These are phyloP conservation scores for Pseudogymnoascus destructans DNA, from an alignment of 2,329 filamentous ascomycete species.

Conservation along the genomic window DNA sequence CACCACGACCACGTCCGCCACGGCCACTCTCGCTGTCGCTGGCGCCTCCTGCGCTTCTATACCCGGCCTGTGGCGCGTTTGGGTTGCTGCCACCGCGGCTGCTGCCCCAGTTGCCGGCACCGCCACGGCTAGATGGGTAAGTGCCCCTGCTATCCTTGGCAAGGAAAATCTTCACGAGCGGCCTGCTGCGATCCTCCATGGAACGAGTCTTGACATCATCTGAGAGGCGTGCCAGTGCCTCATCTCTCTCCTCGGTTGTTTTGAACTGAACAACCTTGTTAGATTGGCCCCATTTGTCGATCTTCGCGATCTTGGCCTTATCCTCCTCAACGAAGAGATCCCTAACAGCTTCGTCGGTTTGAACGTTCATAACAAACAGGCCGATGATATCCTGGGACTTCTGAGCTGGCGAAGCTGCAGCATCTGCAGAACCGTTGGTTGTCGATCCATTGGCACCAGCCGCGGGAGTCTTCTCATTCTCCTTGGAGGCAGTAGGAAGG, in stretches of 20 bases:
- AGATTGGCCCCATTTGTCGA: constrained; percentile 65
- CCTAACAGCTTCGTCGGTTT: constrained; percentile 68
- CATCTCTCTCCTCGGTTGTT: constrained; percentile 65
- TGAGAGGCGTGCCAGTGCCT: constrained; percentile 60
- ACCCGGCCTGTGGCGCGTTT: constrained; percentile 51
- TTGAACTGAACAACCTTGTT: constrained; percentile 83
- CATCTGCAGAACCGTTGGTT: constrained; percentile 35
- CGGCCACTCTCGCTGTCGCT: constrained; percentile 55
- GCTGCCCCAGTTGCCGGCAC: constrained; percentile 54
- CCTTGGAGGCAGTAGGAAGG: constrained; percentile 34
- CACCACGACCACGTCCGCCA: constrained; percentile 42
- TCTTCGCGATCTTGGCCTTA: constrained; percentile 61
- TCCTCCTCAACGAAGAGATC: constrained; percentile 77
- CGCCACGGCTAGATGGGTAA: constrained; percentile 44
- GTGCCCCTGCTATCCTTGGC: constrained; percentile 45
- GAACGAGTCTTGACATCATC: constrained; percentile 61
- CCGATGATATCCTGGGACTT: constrained; percentile 64
- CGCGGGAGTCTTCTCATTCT: constrained; percentile 40
- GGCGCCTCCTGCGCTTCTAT: constrained; percentile 72
- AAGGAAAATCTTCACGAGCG: constrained; percentile 72
- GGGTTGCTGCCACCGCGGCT: constrained; percentile 48
- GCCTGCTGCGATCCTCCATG: constrained; percentile 60
- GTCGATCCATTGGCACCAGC: constrained; percentile 37
- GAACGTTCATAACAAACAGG: constrained; percentile 80
- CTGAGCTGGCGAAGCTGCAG: constrained; percentile 42